Evolutionary conservation across 164 flowering plant genomes (phyloP).

Genomic region (Kingdonia uniflora): DNA sequence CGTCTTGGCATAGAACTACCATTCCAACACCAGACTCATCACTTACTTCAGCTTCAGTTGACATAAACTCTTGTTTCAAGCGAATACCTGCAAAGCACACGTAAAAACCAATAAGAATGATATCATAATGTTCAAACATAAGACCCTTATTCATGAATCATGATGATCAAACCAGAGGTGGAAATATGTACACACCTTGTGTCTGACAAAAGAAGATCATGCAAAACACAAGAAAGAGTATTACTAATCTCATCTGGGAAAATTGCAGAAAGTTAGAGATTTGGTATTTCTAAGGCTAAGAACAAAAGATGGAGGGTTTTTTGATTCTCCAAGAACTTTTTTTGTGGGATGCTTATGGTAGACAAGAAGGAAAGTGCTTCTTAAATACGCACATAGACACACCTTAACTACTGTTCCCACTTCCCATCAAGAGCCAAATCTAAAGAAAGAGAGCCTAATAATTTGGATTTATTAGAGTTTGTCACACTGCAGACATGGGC

Average conservation of each 20-base stretch:
- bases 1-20: slow-evolving; percentile 22
- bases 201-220: slow-evolving; percentile 15
- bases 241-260: not conserved
- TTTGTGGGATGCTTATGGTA: not conserved
- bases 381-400: not conserved
- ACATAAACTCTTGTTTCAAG: slow-evolving; percentile 16
- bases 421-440: too few relatives aligned
- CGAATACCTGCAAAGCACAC: slow-evolving; percentile 26
- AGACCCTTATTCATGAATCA: not conserved
- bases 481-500: too few relatives aligned
- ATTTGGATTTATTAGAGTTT: too few relatives aligned
- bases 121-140: not conserved
- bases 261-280: too few relatives aligned
- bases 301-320: too few relatives aligned
- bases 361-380: slow-evolving; percentile 9
- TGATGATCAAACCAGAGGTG: not conserved
- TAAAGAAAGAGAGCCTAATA: too few relatives aligned
- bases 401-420: not conserved
- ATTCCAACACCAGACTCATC: slow-evolving; percentile 8
- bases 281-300: too few relatives aligned
- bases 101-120: slow-evolving; percentile 4
- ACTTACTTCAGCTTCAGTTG: slow-evolving; percentile 9
- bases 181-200: slow-evolving; percentile 21
- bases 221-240: slow-evolving; percentile 17
- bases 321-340: too few relatives aligned